These are phyloP conservation scores for Diaporthe citri DNA, from an alignment of 2,329 filamentous ascomycete species.

Conservation along the genomic window DNA sequence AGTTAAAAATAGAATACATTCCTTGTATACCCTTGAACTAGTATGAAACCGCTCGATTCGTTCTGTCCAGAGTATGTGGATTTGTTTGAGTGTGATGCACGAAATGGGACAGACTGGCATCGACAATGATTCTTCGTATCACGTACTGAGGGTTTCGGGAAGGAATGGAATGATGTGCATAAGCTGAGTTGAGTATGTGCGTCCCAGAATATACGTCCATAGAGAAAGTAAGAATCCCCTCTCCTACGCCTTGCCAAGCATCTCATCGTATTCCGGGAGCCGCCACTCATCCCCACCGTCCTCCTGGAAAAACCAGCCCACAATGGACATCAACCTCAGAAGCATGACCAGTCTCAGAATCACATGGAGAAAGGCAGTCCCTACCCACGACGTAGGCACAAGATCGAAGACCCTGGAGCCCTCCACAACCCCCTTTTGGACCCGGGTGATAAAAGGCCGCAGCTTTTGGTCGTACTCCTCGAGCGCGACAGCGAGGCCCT, in stretches of 20 bases:
- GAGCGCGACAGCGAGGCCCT: conserved; percentile 32
- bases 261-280: conserved; percentile 6
- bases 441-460: conserved; percentile 20
- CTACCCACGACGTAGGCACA: neutral
- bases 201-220: no score
- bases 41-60: no score
- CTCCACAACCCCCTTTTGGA: conserved; percentile 30
- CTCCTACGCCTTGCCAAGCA: neutral
- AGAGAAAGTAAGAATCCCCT: neutral
- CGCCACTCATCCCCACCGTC: neutral
- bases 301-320: neutral
- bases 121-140: no score
- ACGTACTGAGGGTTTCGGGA: no score
- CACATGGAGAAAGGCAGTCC: neutral
- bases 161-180: no score
- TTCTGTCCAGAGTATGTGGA: no score
- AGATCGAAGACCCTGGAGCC: neutral
- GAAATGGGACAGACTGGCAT: no score
- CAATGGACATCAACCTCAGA: neutral
- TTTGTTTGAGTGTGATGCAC: no score
- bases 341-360: neutral
- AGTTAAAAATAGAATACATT: no score
- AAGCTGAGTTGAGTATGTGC: neutral
- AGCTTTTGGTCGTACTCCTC: conserved; percentile 34
- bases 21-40: no score